A percentile compares a stretch with the other conserved stretches of the same genome.
Conservation (phyloP, 1,139 yeast species). For the Yamadazyma dushanensis region DNA sequence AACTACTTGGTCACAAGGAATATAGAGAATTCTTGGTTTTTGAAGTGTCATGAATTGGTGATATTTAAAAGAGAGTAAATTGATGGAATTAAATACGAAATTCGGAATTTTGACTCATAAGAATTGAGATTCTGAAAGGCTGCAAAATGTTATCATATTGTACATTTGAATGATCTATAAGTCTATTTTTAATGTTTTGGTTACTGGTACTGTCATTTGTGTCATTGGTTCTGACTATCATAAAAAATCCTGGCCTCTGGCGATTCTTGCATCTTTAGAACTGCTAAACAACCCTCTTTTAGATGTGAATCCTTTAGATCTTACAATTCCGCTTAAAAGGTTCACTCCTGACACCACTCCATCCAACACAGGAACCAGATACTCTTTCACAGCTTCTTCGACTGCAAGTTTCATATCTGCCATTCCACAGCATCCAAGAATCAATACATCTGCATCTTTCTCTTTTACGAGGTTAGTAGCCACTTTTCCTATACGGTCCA, state of each 20-base stretch:
- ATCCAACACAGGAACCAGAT: slow-evolving; percentile 21
- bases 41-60: slow-evolving; percentile 4
- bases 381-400: slow-evolving; percentile 19
- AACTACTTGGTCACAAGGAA: slow-evolving; percentile 33
- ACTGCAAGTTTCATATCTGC: slow-evolving; percentile 30
- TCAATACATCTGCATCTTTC: slow-evolving; percentile 26
- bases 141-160: too few relatives aligned
- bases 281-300: slow-evolving; percentile 16
- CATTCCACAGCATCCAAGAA: slow-evolving; percentile 36
- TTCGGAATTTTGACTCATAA: neutral
- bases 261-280: slow-evolving; percentile 9
- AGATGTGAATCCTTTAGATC: slow-evolving; percentile 19
- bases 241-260: slow-evolving; percentile 4
- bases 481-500: slow-evolving; percentile 20
- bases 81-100: too few relatives aligned
- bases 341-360: slow-evolving; percentile 25
- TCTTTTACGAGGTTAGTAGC: slow-evolving; percentile 23
- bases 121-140: neutral
- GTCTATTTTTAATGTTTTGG: too few relatives aligned
- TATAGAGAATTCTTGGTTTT: slow-evolving; percentile 30
- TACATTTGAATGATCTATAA: too few relatives aligned
- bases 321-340: slow-evolving; percentile 19
- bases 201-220: too few relatives aligned
- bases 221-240: too few relatives aligned
- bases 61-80: too few relatives aligned